Evolutionary conservation across 331 rosid species (phyloP), one percentile per base, ranked within the genome.

Genomic region (Saraca asoca): DNA sequence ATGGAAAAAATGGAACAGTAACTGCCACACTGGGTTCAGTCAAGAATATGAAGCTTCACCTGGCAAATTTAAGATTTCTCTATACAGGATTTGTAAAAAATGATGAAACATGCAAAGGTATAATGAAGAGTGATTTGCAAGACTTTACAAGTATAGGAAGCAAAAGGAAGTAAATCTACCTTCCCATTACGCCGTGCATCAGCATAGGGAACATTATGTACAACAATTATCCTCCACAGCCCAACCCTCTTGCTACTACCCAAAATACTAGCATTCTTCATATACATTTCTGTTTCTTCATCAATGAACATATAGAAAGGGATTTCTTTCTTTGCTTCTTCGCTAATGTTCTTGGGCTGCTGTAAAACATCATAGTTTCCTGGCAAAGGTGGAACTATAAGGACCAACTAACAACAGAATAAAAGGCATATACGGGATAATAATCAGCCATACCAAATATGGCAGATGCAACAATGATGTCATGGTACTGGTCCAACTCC

Each of bases 121-220:
- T n/a, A n/a, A n/a, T n/a, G n/a, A n/a, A n/a, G n/a, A n/a, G n/a
- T n/a, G n/a, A n/a, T n/a, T n/a, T n/a, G n/a, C n/a, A n/a, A 8
- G 52, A 14, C 46, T 53, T 54, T 19, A 58, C 5, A 35, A 68
- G 39, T 24, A 58, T 54, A 31, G 15, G 41, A 42, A 64, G 52
- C 59, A 50, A 74, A 19, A 35, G 43, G n/a, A 65, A 59, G 58
- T 20, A 39, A 53, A 71, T 72, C 67, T 63, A 93, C 98, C 98
- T 93, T 93, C 82, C 97, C 98, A 51, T 93, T 93, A 58, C 98
- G 98, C 70, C 98, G 81, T 53, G 95, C 66, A 81, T 93, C 98
- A 70, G 84, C 70, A 71, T 88, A 90, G 34, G 98, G 97, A 70
- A 90, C 48, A 37, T 88, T 93, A 72, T 11, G 96, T 42, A 87